These are phyloP conservation scores for Leucocoprinus sp. DNA, from an alignment of 768 basidiomycete genomes.

Conservation along the genomic window DNA sequence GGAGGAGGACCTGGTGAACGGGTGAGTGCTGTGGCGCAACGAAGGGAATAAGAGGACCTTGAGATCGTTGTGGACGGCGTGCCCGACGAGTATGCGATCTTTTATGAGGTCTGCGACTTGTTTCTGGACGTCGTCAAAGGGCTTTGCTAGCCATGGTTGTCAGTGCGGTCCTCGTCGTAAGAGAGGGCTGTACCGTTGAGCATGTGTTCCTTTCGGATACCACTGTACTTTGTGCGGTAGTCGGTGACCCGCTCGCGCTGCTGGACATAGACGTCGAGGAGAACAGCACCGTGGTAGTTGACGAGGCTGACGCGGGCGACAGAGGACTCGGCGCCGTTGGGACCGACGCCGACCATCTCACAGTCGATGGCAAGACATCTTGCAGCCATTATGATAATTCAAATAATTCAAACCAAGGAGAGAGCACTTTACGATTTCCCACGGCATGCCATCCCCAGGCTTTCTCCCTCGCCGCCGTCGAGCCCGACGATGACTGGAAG, in stretches of 20 bases:
- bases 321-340: constrained; percentile 72
- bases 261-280: constrained; percentile 79
- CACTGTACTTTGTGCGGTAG: constrained; percentile 86
- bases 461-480: too few species aligned
- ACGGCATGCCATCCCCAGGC: too few species aligned
- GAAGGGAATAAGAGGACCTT: constrained; percentile 42
- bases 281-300: constrained; percentile 75
- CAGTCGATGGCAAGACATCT: constrained; percentile 86
- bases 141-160: constrained; percentile 41
- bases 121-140: constrained; percentile 75
- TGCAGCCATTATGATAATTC: too few species aligned
- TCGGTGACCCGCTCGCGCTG: constrained; percentile 87
- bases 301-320: constrained; percentile 87
- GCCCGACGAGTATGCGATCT: constrained; percentile 78
- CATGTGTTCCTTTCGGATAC: constrained; percentile 72
- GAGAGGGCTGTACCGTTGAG: constrained; percentile 39
- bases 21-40: background rate
- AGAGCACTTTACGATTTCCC: too few species aligned
- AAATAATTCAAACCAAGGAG: too few species aligned
- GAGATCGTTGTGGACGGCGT: constrained; percentile 87
- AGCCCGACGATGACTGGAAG: too few species aligned
- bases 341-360: constrained; percentile 96
- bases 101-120: constrained; percentile 68
- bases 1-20: constrained; percentile 45
- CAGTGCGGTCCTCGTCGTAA: background rate